phyloP scores from a whole-genome alignment of 495 filamentous ascomycete species.

The Daldinia bambusicola region DNA sequence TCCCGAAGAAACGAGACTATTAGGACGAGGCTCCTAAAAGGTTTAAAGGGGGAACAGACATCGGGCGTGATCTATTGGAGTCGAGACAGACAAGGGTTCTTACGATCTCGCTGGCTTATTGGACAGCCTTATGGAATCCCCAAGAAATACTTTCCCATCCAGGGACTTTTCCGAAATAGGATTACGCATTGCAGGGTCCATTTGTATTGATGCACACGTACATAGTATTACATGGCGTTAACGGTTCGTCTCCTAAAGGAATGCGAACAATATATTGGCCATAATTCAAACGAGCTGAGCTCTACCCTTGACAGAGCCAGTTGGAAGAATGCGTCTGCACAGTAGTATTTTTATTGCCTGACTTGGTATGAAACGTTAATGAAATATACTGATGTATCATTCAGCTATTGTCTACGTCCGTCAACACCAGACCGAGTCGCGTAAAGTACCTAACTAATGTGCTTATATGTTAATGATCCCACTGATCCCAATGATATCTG shows the following conservation, averaged over 20 bases:
- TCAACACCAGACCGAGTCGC: too few species aligned
- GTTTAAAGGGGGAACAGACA: conserved; percentile 1
- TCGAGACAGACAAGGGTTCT: conserved; percentile 16
- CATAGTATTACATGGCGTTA: conserved; percentile 13
- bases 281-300: not conserved
- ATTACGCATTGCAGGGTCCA: conserved; percentile 21
- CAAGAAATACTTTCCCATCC: not conserved
- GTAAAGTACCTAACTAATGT: too few species aligned
- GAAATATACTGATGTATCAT: too few species aligned
- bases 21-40: conserved; percentile 19
- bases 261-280: not conserved
- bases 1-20: conserved; percentile 26
- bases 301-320: not conserved
- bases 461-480: too few species aligned
- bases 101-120: conserved; percentile 19
- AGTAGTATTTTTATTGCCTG: not conserved
- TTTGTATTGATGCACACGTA: conserved; percentile 15
- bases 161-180: conserved; percentile 15
- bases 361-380: conserved; percentile 6
- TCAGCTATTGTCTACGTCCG: too few species aligned
- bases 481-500: too few species aligned
- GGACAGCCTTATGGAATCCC: conserved; percentile 34
- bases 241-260: not conserved
- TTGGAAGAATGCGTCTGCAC: conserved; percentile 27
- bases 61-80: conserved; percentile 27